Evolutionary conservation across 2,329 filamentous ascomycete genomes (phyloP).

Genomic region (Beauveria bassiana): DNA sequence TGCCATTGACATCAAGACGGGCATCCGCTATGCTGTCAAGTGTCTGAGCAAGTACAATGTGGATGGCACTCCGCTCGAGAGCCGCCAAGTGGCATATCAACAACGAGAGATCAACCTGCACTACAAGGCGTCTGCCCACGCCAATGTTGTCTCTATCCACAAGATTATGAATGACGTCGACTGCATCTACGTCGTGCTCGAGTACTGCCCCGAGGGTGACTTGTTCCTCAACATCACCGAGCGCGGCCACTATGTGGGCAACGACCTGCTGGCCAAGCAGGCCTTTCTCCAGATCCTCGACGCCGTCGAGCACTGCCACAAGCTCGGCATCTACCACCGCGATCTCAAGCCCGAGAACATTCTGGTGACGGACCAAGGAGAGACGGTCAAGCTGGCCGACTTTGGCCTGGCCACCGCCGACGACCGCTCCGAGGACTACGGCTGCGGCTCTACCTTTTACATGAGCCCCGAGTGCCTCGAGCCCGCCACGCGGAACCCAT

Average conservation of each 20-base stretch:
- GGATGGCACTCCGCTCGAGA: slow-evolving; percentile 64
- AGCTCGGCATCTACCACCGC: slow-evolving; percentile 88
- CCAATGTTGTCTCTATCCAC: slow-evolving; percentile 86
- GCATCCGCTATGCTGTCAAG: slow-evolving; percentile 87
- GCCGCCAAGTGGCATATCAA: slow-evolving; percentile 82
- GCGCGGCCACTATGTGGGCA: slow-evolving; percentile 83
- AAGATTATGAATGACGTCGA: slow-evolving; percentile 89
- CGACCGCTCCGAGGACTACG: slow-evolving; percentile 81
- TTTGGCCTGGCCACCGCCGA: slow-evolving; percentile 91
- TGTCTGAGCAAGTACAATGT: slow-evolving; percentile 85
- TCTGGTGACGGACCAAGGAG: slow-evolving; percentile 78
- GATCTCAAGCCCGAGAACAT: slow-evolving; percentile 99
- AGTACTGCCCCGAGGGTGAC: slow-evolving; percentile 95
- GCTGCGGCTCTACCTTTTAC: slow-evolving; percentile 97
- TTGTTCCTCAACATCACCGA: slow-evolving; percentile 97
- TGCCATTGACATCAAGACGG: slow-evolving; percentile 74
- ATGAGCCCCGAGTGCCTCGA: slow-evolving; percentile 98
- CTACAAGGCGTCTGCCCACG: slow-evolving; percentile 78
- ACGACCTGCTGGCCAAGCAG: slow-evolving; percentile 78
- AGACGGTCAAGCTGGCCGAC: slow-evolving; percentile 91
- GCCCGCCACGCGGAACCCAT: slow-evolving; percentile 64
- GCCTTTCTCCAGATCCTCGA: slow-evolving; percentile 94
- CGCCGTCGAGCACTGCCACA: slow-evolving; percentile 93
- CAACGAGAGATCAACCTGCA: slow-evolving; percentile 89
- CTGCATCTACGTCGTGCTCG: slow-evolving; percentile 92